Evolutionary conservation across 1,284 basidiomycete species (phyloP).

Genomic region (Heterobasidion parviporum): DNA sequence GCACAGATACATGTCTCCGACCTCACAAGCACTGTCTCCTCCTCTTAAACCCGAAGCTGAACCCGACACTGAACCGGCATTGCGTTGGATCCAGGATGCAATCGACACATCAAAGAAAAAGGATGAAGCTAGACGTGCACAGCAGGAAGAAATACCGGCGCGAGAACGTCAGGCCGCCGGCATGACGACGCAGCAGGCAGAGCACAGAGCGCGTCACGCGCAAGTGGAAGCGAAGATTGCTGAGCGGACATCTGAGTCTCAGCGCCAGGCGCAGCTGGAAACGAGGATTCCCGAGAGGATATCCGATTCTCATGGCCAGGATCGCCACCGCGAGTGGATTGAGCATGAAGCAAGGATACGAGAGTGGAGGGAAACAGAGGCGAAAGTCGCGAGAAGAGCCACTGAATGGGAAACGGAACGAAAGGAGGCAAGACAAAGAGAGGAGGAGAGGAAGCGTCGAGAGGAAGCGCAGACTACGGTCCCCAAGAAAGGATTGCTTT

Average conservation of each 20-base stretch:
- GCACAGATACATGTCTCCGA: not conserved
- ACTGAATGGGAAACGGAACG: constrained; percentile 16
- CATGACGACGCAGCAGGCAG: constrained; percentile 10
- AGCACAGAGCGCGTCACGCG: constrained; percentile 7
- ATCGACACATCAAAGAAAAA: constrained; percentile 24
- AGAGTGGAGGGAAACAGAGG: constrained; percentile 1
- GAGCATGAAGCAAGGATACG: not conserved
- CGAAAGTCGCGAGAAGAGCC: constrained; percentile 11
- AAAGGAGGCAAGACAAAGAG: constrained; percentile 24
- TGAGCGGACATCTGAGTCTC: no score
- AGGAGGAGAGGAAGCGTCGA: constrained; percentile 23
- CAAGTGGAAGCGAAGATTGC: constrained; percentile 2
- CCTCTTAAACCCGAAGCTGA: constrained; percentile 18
- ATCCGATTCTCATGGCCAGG: constrained; percentile 24
- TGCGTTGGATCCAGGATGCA: constrained; percentile 37
- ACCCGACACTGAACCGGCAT: constrained; percentile 35
- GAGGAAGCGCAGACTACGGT: constrained; percentile 29
- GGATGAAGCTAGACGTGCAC: constrained; percentile 10
- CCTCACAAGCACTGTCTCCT: not conserved
- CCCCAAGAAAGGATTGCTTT: constrained; percentile 43
- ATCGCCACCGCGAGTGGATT: constrained; percentile 28
- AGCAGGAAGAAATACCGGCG: constrained; percentile 5
- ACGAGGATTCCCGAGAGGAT: not conserved
- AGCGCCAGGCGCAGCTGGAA: no score
- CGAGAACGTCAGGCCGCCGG: constrained; percentile 8